phyloP scores from a whole-genome alignment of 441 rosid species.

The Biscutella laevigata region DNA sequence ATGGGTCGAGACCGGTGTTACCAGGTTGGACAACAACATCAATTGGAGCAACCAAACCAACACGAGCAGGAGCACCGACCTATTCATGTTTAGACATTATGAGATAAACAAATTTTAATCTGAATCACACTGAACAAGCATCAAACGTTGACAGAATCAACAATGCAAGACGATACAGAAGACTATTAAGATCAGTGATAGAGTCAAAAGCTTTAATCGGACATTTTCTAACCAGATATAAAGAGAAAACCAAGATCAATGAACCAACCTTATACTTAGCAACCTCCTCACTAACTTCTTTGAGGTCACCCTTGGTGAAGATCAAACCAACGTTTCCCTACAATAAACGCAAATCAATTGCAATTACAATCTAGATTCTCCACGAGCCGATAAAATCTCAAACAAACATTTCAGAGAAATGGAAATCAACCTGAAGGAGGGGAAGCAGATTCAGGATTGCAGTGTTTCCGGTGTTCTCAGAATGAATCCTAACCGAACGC shows the following conservation, averaged over 20 bases:
- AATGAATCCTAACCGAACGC: constrained; percentile 69
- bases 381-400: not conserved
- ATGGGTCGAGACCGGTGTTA: constrained; percentile 67
- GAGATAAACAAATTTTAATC: too few species aligned
- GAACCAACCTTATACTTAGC: constrained; percentile 30
- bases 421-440: constrained; percentile 58
- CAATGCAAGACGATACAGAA: not conserved
- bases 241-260: not conserved
- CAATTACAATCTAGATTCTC: not conserved
- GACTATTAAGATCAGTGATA: not conserved
- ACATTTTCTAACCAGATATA: not conserved
- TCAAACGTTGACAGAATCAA: not conserved
- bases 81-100: constrained; percentile 9
- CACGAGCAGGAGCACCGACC: constrained; percentile 76
- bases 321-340: constrained; percentile 36
- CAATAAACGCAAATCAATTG: not conserved
- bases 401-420: not conserved
- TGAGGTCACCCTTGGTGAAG: constrained; percentile 35
- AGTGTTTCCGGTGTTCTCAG: constrained; percentile 71
- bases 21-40: constrained; percentile 64
- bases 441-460: constrained; percentile 61
- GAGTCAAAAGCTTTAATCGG: not conserved
- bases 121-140: not conserved
- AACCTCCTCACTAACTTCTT: constrained; percentile 35
- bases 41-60: constrained; percentile 56